Percentiles rank a stretch among this genome's conserved stretches.
phyloP scores from a whole-genome alignment of 352 stramenopile species.

The Pythium biforme region DNA sequence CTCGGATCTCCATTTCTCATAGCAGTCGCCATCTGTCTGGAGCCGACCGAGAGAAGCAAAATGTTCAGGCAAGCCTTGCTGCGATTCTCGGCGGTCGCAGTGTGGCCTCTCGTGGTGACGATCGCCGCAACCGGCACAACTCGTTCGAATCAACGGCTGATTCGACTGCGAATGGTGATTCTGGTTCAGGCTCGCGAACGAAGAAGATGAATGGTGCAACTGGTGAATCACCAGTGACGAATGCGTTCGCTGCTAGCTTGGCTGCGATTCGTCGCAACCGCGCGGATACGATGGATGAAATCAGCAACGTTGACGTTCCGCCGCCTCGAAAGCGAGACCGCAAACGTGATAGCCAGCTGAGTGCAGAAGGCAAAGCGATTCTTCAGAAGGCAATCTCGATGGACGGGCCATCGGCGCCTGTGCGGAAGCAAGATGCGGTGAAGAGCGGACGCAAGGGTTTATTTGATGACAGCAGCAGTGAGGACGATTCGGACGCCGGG shows the following conservation, averaged over 20 bases:
- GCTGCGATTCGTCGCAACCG: constrained; percentile 72
- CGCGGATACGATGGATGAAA: constrained; percentile 59
- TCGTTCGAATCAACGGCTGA: constrained; percentile 49
- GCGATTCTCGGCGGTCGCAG: constrained; percentile 60
- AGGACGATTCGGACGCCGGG: constrained; percentile 43
- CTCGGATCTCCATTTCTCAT: constrained; percentile 46
- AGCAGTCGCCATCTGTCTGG: constrained; percentile 38
- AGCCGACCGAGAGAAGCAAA: constrained; percentile 40
- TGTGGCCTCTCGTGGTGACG: constrained; percentile 20
- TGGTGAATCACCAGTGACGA: constrained; percentile 35
- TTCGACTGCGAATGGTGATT: constrained; percentile 20
- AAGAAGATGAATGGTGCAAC: constrained; percentile 5
- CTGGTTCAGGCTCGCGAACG: background rate
- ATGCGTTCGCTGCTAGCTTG: constrained; percentile 72
- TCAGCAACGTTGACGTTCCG: constrained; percentile 14
- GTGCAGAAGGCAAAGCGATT: constrained; percentile 74
- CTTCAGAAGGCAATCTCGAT: constrained; percentile 58
- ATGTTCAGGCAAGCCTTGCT: constrained; percentile 56
- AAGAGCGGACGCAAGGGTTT: constrained; percentile 53
- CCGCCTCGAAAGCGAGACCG: constrained; percentile 39
- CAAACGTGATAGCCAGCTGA: constrained; percentile 70
- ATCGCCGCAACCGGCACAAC: constrained; percentile 34
- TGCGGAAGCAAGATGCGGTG: constrained; percentile 29
- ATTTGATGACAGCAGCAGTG: constrained; percentile 79
- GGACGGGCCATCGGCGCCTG: constrained; percentile 19